These are phyloP conservation scores for Leptosphaerulina australis DNA, from an alignment of 2,329 filamentous ascomycete species.

Conservation along the genomic window DNA sequence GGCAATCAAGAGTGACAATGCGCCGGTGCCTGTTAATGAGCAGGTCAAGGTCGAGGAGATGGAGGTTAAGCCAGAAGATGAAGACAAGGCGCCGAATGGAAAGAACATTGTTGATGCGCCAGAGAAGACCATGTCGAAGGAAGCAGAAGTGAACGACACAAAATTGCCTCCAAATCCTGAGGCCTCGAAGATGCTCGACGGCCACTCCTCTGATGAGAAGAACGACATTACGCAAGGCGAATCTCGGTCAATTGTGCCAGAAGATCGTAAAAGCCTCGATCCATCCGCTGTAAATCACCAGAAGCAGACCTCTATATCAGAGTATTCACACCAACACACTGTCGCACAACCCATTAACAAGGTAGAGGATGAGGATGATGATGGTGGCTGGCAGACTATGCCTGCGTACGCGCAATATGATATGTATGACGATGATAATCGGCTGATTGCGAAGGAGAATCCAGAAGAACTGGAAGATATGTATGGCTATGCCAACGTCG, in stretches of 20 bases:
- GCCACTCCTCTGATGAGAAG: not conserved
- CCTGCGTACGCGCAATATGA: conserved; percentile 90
- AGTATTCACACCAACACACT: conserved; percentile 89
- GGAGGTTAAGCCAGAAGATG: conserved; percentile 6
- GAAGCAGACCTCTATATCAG: conserved; percentile 61
- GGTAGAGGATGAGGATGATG: conserved; percentile 62
- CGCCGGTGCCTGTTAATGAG: not conserved
- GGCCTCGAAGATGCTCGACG: conserved; percentile 1
- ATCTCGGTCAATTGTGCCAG: conserved; percentile 5
- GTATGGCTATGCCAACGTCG: conserved; percentile 75
- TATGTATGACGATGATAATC: conserved; percentile 93
- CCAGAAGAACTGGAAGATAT: conserved; percentile 71
- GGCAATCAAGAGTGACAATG: conserved; percentile 17
- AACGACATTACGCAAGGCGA: conserved; percentile 2
- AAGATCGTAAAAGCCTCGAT: conserved; percentile 19
- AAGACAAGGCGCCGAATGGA: conserved; percentile 2
- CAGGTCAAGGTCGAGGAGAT: conserved; percentile 9
- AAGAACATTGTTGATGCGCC: conserved; percentile 1
- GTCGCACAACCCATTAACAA: conserved; percentile 58
- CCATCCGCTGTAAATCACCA: conserved; percentile 9
- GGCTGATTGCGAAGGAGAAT: conserved; percentile 81
- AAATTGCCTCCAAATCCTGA: not conserved
- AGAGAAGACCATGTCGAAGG: not conserved
- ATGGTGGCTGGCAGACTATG: conserved; percentile 92
- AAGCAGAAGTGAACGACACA: conserved; percentile 18